Evolutionary conservation across 257 asterid species (phyloP), one percentile per base, ranked within the genome.

Genomic region (Solanum pinnatisectum): DNA sequence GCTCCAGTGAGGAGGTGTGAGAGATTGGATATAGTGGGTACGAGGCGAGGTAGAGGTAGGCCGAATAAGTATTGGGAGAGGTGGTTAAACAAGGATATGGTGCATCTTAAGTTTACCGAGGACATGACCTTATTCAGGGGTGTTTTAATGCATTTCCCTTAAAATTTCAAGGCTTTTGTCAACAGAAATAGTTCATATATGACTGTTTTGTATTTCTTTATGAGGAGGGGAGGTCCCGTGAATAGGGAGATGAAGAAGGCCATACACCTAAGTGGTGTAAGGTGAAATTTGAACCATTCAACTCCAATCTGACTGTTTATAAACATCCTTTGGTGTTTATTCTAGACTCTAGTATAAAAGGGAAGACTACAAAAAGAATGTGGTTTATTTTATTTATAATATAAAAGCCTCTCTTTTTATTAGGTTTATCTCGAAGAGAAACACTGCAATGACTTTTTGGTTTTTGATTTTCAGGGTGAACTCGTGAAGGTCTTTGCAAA

Each of bases 401-500:
- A 30, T 15, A 46, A 46, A 49, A 11, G 30, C 42, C 52, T 16
- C 33, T 52, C 52, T 5, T 37, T 25, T 23, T 52, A 37, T 25
- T 14, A 39, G 33, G 52, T 77, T 67, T 89, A 89, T 42, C 39
- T 83, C 23, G 13, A 88, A 67, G 83, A 76, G 88, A 77, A 42
- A 87, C 87, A 89, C 87, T 92, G 39, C 89, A 86, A 90, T 87
- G 82, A 56, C 78, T 88, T 78, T 39, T 59, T 90, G 89, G 79
- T 87, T 89, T 91, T 90, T 88, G 87, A 85, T 91, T 93, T 88
- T 63, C 96, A 96, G 99, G 99, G 99, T 91, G 97, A 94, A 88
- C 98, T 96, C 90, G 98, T 94, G 90, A 96, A 91, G 93, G 98
- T 94, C 90, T 97, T 96, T 40, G 96, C 99, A 59, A 97, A 97